These are phyloP conservation scores for Zygnema cylindricum DNA, from an alignment of 139 green algal genomes.

Conservation along the genomic window DNA sequence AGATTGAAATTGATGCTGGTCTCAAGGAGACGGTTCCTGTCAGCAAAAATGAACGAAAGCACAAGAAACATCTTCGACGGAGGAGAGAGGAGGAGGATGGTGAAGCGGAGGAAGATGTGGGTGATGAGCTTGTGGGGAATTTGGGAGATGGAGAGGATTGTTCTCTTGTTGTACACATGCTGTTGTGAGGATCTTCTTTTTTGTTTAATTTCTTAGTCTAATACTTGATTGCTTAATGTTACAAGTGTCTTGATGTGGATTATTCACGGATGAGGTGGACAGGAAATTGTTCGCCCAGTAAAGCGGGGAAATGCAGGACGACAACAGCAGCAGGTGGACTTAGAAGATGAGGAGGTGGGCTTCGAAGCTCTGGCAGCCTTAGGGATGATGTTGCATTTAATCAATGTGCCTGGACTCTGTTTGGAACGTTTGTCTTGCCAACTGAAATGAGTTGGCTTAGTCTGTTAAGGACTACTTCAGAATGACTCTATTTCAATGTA, in stretches of 20 bases:
- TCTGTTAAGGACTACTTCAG: no score
- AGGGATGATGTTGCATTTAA: no score
- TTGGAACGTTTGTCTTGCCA: background rate
- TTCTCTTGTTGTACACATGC: background rate
- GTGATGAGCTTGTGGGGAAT: constrained; percentile 9
- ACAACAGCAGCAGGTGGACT: background rate
- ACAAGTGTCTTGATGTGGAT: no score
- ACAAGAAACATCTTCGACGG: constrained; percentile 30
- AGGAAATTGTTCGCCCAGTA: background rate
- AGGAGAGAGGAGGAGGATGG: constrained; percentile 28
- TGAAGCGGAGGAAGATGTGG: constrained; percentile 28
- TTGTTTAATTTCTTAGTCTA: background rate
- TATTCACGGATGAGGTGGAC: no score
- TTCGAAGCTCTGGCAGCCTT: no score
- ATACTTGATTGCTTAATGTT: no score
- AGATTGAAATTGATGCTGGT: constrained; percentile 43
- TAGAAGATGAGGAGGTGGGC: constrained; percentile 19
- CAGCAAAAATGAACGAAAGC: constrained; percentile 12
- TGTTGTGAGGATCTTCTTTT: constrained; percentile 2
- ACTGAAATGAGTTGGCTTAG: background rate
- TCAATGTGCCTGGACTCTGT: background rate
- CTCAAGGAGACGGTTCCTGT: constrained; percentile 11
- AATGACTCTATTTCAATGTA: no score
- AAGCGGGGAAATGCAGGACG: background rate
- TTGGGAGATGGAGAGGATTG: background rate